Base-by-base conservation (phyloP, 2,329 filamentous ascomycete species). In the Phyllosticta capitalensis region DNA sequence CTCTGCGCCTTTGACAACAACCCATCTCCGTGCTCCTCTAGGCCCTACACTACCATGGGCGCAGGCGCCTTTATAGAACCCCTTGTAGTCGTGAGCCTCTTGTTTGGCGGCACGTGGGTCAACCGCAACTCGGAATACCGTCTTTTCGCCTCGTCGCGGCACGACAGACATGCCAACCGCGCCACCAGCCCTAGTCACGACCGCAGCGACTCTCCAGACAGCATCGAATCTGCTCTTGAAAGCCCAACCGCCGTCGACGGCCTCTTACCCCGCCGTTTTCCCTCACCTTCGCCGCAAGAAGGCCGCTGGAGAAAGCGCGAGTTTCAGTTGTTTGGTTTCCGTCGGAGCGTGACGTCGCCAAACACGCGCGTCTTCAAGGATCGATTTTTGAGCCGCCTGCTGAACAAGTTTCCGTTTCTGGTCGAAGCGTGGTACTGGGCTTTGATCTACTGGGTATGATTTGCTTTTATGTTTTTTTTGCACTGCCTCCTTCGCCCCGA, bases 401-500 rank as follows among this genome's bases (percentile, higher is more conserved):
- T 90, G 14, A 78, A 78, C 60, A 85, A 82, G 67, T 83, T 88
- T 64, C 87, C 88, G 0, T 90, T 90, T 68, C 71, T 90, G 26
- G 84, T 85, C 1, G 88, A 90, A 71, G 85, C 82, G 49, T 90
- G 86, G 86, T 90, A 90, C 66, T 90, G 87, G 87, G 83, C 84
- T 2, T 74, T 89, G 63, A 85, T 90, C 55, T 90, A 90, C 74
- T 90, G 87, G 86, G 86, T 89, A 79, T 66, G 81, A 68, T 28
- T n/a, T 58, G 21, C 50, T 50, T 19, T 52, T 22, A 5, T 12
- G 6, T 17, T 45, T 45, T 9, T 58, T 52, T 14, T 51, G 21
- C 49, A 28, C 30, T 12, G n/a, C 20, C 38, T 22, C 38, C 12
- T n/a, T 45, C 38, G 38, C 38, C 38, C 38, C 38, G 38, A n/a